A percentile compares a stretch with the other conserved stretches of the same genome.
Evolutionary conservation across 2,329 filamentous ascomycete genomes (phyloP).

Genomic region (Alternaria infectoria): DNA sequence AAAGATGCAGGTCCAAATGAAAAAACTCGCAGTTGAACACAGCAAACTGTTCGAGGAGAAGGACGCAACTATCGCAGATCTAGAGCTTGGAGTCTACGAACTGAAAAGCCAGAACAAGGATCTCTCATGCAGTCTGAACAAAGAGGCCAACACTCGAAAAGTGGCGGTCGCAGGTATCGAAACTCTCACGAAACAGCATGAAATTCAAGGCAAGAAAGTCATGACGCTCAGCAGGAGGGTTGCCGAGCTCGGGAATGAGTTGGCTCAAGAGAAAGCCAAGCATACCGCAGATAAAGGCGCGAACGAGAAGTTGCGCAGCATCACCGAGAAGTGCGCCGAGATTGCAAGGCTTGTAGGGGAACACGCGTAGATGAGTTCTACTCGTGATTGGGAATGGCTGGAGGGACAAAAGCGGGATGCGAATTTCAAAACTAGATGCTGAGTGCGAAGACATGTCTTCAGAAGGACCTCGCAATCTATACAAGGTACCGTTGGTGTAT

Average conservation of each 20-base stretch:
- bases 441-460: no score
- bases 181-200: background rate
- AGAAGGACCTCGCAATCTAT: no score
- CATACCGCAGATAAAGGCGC: background rate
- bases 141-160: background rate
- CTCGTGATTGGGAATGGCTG: background rate
- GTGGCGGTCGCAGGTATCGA: accelerated
- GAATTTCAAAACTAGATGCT: background rate
- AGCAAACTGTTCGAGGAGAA: accelerated
- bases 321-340: background rate
- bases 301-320: background rate
- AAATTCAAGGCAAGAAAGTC: background rate
- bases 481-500: no score
- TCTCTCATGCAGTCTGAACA: background rate
- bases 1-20: background rate
- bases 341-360: background rate
- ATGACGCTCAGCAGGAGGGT: background rate
- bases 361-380: background rate
- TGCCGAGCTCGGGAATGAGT: background rate
- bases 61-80: background rate
- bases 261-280: background rate
- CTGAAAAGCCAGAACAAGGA: background rate
- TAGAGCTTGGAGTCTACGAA: background rate
- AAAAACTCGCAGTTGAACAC: background rate
- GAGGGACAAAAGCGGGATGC: background rate